These are phyloP conservation scores for Cryptosporidium ubiquitum DNA, from an alignment of 169 alveolate genomes.

Conservation along the genomic window DNA sequence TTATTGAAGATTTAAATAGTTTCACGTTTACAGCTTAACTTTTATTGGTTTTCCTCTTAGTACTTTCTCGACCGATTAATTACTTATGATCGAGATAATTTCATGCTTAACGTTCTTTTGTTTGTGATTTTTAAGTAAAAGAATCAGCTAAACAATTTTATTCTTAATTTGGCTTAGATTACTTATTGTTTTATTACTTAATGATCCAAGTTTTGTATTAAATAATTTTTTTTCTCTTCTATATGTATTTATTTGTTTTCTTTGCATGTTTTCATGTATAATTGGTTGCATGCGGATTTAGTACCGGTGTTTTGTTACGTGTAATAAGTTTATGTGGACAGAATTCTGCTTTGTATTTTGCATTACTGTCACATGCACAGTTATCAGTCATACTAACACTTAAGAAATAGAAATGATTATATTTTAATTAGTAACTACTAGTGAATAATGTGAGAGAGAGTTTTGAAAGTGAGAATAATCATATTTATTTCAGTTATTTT, in stretches of 20 bases:
- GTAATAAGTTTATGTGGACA: background rate
- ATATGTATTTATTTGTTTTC: background rate
- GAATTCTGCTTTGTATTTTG: background rate
- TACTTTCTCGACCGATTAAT: constrained; percentile 6
- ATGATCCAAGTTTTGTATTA: background rate
- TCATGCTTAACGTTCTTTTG: constrained; percentile 41
- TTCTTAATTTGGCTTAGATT: constrained; percentile 8
- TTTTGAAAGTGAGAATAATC: no score
- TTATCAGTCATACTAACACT: no score
- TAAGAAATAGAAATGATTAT: no score
- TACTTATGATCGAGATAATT: background rate
- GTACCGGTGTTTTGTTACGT: background rate
- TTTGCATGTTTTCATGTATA: background rate
- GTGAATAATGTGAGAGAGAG: no score
- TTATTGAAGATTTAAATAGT: background rate
- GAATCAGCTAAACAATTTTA: constrained; percentile 49
- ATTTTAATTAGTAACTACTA: no score
- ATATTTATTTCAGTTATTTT: no score
- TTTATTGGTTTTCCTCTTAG: constrained; percentile 48
- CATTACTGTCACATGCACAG: background rate
- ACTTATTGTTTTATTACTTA: background rate
- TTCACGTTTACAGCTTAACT: constrained; percentile 38
- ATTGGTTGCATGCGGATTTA: background rate
- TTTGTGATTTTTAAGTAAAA: constrained; percentile 28
- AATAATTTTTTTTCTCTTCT: background rate